phyloP scores from a whole-genome alignment of 116 monocot genomes.

The Phalaenopsis hybrid region DNA sequence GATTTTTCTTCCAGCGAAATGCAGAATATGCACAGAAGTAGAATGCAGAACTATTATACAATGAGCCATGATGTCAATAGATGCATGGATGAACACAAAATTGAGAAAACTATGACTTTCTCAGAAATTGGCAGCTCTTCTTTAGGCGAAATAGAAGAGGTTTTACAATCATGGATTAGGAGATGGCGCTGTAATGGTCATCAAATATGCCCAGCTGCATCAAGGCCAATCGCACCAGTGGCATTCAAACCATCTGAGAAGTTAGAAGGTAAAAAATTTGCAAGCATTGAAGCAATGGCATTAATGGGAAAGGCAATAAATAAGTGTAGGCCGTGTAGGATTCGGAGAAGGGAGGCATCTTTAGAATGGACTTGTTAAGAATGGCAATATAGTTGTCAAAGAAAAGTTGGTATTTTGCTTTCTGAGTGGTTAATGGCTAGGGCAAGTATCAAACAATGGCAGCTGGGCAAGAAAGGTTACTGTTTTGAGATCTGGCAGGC shows the following conservation, averaged over 20 bases:
- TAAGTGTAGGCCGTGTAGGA: neutral
- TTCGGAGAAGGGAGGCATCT: neutral
- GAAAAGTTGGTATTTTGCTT: neutral
- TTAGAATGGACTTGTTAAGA: neutral
- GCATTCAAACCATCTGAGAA: neutral
- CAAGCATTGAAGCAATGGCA: neutral
- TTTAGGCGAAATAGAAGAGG: neutral
- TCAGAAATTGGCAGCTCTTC: neutral
- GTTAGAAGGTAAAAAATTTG: neutral
- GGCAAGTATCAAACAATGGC: too few relatives aligned
- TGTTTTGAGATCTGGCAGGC: too few relatives aligned
- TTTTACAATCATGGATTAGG: slow-evolving; percentile 1
- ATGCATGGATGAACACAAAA: neutral
- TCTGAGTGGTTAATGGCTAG: neutral
- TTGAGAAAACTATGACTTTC: neutral
- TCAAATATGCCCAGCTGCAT: neutral
- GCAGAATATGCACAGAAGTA: too few relatives aligned
- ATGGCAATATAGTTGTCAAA: neutral
- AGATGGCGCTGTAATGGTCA: neutral
- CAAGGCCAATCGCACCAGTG: neutral
- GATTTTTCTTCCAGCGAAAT: too few relatives aligned
- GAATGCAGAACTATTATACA: too few relatives aligned
- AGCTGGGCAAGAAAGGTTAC: too few relatives aligned
- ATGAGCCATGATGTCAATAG: too few relatives aligned
- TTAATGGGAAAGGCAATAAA: slow-evolving; percentile 4